These are phyloP conservation scores for Candida dajiaensis DNA, from an alignment of 805 yeast species.

Conservation along the genomic window DNA sequence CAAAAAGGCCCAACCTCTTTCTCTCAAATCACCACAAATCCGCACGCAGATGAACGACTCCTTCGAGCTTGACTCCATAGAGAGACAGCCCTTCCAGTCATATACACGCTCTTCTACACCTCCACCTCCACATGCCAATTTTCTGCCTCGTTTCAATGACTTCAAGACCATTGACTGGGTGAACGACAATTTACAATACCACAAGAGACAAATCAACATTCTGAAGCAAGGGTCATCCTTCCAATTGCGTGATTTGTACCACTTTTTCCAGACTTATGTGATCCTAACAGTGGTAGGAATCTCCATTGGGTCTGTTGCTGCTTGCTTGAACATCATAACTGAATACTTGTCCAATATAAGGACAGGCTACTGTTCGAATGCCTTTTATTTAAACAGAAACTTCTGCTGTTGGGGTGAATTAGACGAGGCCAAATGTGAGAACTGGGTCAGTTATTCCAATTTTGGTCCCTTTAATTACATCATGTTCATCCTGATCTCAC, in stretches of 20 bases:
- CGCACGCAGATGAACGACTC: background rate
- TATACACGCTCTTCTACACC: background rate
- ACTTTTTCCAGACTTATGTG: slow-evolving; percentile 45
- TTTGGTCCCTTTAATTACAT: slow-evolving; percentile 43
- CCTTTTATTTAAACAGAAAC: slow-evolving; percentile 62
- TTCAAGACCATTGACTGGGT: slow-evolving; percentile 70
- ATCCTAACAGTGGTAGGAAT: slow-evolving; percentile 73
- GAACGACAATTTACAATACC: slow-evolving; percentile 50
- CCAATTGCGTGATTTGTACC: slow-evolving; percentile 8
- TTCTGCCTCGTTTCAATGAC: slow-evolving; percentile 44
- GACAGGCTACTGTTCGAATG: slow-evolving; percentile 68
- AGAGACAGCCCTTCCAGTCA: background rate
- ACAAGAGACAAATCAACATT: slow-evolving; percentile 20
- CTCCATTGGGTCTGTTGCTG: slow-evolving; percentile 78
- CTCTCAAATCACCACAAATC: background rate
- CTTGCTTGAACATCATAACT: slow-evolving; percentile 71
- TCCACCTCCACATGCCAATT: background rate
- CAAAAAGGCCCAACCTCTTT: background rate
- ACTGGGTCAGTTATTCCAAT: slow-evolving; percentile 67
- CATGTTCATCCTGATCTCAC: slow-evolving; percentile 53
- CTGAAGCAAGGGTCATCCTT: slow-evolving; percentile 3
- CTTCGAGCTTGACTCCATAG: background rate
- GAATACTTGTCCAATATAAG: slow-evolving; percentile 80
- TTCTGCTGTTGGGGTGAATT: slow-evolving; percentile 78
- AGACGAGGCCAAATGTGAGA: slow-evolving; percentile 42